These are phyloP conservation scores for Chaetomiaceae sp. DNA, from an alignment of 2,329 filamentous ascomycete genomes.

Conservation along the genomic window DNA sequence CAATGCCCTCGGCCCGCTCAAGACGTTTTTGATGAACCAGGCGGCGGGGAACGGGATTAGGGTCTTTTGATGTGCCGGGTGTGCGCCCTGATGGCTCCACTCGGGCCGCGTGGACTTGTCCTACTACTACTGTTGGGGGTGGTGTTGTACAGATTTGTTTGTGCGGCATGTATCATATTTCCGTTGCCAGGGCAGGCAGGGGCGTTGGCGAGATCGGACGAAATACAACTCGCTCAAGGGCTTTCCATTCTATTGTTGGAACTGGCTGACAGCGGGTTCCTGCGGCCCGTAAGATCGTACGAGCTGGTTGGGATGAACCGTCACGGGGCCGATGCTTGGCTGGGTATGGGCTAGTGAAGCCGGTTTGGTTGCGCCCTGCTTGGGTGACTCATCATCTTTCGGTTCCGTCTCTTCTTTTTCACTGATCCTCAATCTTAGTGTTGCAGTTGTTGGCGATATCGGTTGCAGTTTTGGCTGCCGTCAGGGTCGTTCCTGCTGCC, in stretches of 20 bases:
- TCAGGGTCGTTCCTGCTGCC: too few relatives aligned
- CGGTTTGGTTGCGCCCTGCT: background rate
- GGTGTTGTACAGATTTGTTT: conserved; percentile 18
- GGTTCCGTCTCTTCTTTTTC: background rate
- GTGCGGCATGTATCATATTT: conserved; percentile 13
- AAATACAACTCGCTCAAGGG: background rate
- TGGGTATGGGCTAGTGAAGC: background rate
- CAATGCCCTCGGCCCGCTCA: conserved; percentile 69
- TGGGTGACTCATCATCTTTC: background rate
- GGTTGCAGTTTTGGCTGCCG: too few relatives aligned
- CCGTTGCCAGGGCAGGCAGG: background rate
- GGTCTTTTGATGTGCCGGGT: conserved; percentile 30
- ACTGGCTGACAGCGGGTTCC: background rate
- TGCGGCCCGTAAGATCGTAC: background rate
- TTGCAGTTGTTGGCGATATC: too few relatives aligned
- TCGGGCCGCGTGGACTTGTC: conserved; percentile 13
- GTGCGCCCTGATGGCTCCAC: background rate
- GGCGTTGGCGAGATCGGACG: background rate
- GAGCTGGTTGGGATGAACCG: conserved; percentile 6
- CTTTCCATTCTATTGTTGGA: background rate
- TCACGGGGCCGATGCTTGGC: background rate
- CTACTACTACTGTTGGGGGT: background rate
- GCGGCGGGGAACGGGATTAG: conserved; percentile 53
- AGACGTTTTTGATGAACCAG: conserved; percentile 80
- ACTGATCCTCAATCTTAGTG: too few relatives aligned